Percentiles rank a stretch among this genome's conserved stretches.
phyloP scores from a whole-genome alignment of 1,284 basidiomycete genomes.

The Leccinum fallax region DNA sequence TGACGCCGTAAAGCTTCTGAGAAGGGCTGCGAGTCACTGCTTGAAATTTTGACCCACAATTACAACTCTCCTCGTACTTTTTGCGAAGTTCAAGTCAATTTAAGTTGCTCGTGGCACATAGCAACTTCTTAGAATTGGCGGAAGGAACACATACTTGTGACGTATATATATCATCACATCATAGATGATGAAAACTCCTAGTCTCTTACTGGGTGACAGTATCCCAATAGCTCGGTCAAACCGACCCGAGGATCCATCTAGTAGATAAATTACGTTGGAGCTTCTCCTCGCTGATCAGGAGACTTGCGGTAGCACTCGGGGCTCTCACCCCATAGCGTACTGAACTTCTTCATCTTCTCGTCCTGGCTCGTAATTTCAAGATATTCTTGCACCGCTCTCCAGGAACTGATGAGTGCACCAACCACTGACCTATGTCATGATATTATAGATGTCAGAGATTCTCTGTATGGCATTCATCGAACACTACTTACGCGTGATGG shows the following conservation, averaged over 20 bases:
- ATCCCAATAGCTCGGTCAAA: slow-evolving; percentile 3
- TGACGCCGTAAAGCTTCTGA: no score
- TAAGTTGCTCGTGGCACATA: no score
- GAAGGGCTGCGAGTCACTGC: no score
- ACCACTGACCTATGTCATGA: slow-evolving; percentile 21
- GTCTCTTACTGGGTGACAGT: not conserved
- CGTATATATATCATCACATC: not conserved
- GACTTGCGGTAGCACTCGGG: slow-evolving; percentile 18
- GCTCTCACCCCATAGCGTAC: slow-evolving; percentile 22
- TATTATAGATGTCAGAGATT: not conserved
- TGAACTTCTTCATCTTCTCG: slow-evolving; percentile 14
- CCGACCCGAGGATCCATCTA: slow-evolving; percentile 11
- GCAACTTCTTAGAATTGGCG: not conserved
- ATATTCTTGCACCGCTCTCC: slow-evolving; percentile 29
- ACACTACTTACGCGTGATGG: not conserved
- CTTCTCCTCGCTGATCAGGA: not conserved
- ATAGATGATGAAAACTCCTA: not conserved
- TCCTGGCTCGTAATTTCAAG: slow-evolving; percentile 19
- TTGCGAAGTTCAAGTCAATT: no score
- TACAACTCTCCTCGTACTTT: no score
- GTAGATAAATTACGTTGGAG: not conserved
- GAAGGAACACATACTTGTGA: not conserved
- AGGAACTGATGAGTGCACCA: slow-evolving; percentile 29
- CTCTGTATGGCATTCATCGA: fast-evolving
- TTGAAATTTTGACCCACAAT: no score